Evolutionary conservation across 1,284 basidiomycete species (phyloP), one percentile per base, ranked within the genome.

Genomic region (Grifola frondosa): DNA sequence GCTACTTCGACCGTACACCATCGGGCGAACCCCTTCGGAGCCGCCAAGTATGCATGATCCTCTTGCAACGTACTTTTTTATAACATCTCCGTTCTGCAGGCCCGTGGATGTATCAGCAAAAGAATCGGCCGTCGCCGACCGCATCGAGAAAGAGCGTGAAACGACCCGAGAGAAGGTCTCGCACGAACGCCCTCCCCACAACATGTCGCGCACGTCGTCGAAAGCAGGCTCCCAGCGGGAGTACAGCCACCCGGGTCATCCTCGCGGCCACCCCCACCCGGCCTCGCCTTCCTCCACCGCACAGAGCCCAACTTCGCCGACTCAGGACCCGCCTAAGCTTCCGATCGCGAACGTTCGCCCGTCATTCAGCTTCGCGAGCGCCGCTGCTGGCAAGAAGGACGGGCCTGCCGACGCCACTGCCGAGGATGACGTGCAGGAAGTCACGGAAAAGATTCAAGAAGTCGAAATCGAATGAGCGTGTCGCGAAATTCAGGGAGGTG

Each of bases 101-200:
- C 93, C 95, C 11, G 87, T 97, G 24, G 92, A 97, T 64, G 83
- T 88, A 7, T 72, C 84, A 16, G 72, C 77, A 3, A 81, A 82
- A 42, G 93, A 97, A 61, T 79, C 78, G 40, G 88, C 81, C 60
- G 81, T 91, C 9, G 64, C 78, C 21, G 78, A 87, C 37, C 80
- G 84, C 32, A 62, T 89, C 30, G 83, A 88, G 52, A 77, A 78
- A 52, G 81, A 86, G 29, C 73, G 78, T 21, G 81, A 81, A 46
- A 60, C 65, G 3, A 60, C 49, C 60, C 29, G 51, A 25, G 51
- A 53, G 43, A 53, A 53, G 30, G 44, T 53, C 15, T 39, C 44
- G 20, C 79, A 78, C 47, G 80, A 83, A 20, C 75, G 77, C n/a
- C 53, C 71, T n/a, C 52, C 63, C 4, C 44, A 76, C 72, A 44